Percentiles rank a stretch among this genome's conserved stretches.
phyloP scores from a whole-genome alignment of 768 basidiomycete species.

The Tricholoma furcatifolium region DNA sequence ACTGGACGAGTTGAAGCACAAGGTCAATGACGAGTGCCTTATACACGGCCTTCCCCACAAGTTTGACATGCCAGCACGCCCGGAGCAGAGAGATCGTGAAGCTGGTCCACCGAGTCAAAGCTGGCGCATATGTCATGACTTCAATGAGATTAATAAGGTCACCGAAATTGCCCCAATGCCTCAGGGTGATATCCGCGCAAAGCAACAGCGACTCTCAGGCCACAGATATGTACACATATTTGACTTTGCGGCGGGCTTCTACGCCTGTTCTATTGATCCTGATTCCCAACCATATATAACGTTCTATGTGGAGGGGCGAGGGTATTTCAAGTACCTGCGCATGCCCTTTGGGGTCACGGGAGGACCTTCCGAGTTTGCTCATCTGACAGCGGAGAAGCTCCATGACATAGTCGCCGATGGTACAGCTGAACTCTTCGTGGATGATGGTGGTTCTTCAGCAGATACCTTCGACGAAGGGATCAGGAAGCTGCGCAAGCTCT shows the following conservation, averaged over 20 bases:
- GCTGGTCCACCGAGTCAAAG: too few relatives aligned
- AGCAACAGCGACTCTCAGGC: conserved; percentile 30
- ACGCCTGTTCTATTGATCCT: too few relatives aligned
- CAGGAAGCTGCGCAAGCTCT: conserved; percentile 20
- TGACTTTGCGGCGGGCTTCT: too few relatives aligned
- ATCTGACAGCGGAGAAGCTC: conserved; percentile 26
- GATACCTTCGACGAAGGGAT: conserved; percentile 30
- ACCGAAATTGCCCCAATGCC: too few relatives aligned
- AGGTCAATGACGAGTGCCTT: conserved; percentile 32
- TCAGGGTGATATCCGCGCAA: conserved; percentile 31
- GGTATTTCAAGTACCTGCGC: too few relatives aligned
- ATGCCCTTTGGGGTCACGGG: conserved; percentile 39
- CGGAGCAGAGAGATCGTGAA: background rate
- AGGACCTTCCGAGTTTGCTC: conserved; percentile 33
- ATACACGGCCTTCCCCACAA: conserved; percentile 18
- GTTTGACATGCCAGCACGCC: conserved; percentile 21
- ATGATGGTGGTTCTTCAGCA: conserved; percentile 32
- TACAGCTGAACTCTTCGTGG: conserved; percentile 35
- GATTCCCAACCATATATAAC: too few relatives aligned
- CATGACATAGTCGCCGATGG: conserved; percentile 18
- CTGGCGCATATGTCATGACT: too few relatives aligned
- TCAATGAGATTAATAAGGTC: too few relatives aligned
- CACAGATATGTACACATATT: too few relatives aligned
- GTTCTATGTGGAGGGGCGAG: too few relatives aligned
- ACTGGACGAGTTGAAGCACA: too few relatives aligned